Evolutionary conservation across 352 stramenopile genomes (phyloP), one percentile per base, ranked within the genome.

Genomic region (Globisporangium sylvaticum): DNA sequence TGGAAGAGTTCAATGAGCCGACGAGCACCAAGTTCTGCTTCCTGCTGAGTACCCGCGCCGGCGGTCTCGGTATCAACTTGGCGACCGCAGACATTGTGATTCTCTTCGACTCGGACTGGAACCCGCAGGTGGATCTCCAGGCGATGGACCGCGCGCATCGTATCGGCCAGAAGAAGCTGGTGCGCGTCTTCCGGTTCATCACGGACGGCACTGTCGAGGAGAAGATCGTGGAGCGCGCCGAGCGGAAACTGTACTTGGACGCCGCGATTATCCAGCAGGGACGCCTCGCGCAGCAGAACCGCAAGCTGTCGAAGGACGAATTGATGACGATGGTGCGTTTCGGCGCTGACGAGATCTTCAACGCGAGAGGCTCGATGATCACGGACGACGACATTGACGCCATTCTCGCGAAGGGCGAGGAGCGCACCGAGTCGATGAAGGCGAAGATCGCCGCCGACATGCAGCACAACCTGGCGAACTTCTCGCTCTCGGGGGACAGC

Each of bases 241-340:
- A 97, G 53, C 94, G 98, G 59, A 99, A 99, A 81, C 77, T 99
- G 27, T 98, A 99, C 66, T 84, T 97, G 74, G 98, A 99, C 76
- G 97, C 97, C 3, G 97, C 98, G 24, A 98, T 99, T 44, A 99
- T 99, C 73, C 98, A 99, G 80, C 97, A 99, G 69, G 97, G 97
- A 61, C 89, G 97, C 29, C 81, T 99, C 3, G 96, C 97, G 2
- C 86, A 97, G 67, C 88, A 96, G 64, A 96, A 96, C 70, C 87
- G 91, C 18, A 96, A 96, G 73, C 71, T 97, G 2, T 96, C 89
- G 37, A 99, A 99, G 81, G 92, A 98, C 58, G 98, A 99, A 64
- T 84, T 99, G 18, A 99, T 99, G 96, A 94, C 91, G 22, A 98
- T 98, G 94, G 90, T 99, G 4, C 83, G 87, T 7, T 96, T 96